phyloP scores from a whole-genome alignment of 2,329 filamentous ascomycete genomes.

The Penicillium digitatum region DNA sequence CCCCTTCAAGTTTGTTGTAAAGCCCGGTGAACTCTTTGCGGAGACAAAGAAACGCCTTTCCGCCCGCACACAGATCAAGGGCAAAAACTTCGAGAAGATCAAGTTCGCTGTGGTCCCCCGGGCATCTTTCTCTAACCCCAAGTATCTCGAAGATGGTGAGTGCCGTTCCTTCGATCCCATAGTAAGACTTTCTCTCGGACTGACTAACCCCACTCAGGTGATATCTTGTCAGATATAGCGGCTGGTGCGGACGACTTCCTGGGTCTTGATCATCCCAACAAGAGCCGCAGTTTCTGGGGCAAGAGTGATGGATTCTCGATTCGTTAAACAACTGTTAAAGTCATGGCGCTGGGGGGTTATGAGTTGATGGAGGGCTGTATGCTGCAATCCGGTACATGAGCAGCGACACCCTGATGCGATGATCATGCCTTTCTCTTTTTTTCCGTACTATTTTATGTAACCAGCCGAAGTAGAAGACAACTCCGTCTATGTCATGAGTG shows the following conservation, averaged over 20 bases:
- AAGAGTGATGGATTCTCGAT: conserved; percentile 63
- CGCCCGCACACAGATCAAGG: conserved; percentile 88
- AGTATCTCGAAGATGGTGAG: conserved; percentile 84
- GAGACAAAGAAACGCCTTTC: conserved; percentile 94
- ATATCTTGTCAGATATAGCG: conserved; percentile 52
- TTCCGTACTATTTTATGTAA: conserved; percentile 3
- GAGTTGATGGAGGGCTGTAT: conserved; percentile 17
- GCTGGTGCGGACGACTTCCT: conserved; percentile 80
- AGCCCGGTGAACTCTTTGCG: conserved; percentile 78
- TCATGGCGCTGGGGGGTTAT: conserved; percentile 19
- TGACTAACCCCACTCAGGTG: conserved; percentile 33
- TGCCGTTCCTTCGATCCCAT: conserved; percentile 4
- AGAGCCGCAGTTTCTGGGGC: conserved; percentile 56
- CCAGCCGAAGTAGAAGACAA: conserved; percentile 8
- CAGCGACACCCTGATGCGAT: conserved; percentile 19
- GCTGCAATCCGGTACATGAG: conserved; percentile 21
- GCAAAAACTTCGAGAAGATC: conserved; percentile 97
- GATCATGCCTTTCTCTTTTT: conserved; percentile 13
- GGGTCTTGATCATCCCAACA: conserved; percentile 61
- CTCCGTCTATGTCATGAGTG: conserved; percentile 1
- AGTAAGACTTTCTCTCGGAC: background rate
- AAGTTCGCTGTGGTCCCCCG: conserved; percentile 82
- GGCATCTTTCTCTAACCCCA: conserved; percentile 67
- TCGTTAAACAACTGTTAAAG: conserved; percentile 41
- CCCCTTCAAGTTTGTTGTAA: conserved; percentile 84